Conservation (phyloP, 1,139 yeast species). For the Meyerozyma athensensis region DNA sequence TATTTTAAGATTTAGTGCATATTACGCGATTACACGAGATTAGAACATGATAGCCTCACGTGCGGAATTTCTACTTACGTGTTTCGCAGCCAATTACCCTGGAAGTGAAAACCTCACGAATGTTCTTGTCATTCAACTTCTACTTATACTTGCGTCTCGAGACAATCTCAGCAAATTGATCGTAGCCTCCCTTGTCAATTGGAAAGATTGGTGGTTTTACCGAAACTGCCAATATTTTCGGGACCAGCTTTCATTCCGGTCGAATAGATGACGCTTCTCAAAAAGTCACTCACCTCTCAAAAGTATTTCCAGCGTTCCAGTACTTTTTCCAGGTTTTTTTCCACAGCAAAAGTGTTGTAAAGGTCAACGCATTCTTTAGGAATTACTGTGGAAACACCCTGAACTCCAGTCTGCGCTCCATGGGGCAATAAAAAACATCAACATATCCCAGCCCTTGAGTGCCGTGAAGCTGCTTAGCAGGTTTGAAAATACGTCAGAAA, state of each 20-base stretch:
- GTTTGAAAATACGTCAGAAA: slow-evolving; percentile 13
- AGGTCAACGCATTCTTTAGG: slow-evolving; percentile 15
- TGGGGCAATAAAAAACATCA: slow-evolving; percentile 13
- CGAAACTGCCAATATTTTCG: slow-evolving; percentile 14
- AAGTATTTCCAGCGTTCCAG: slow-evolving; percentile 15
- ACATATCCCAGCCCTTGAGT: slow-evolving; percentile 15
- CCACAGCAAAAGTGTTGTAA: slow-evolving; percentile 11
- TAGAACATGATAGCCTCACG: no score
- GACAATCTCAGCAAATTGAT: slow-evolving; percentile 10
- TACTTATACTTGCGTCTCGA: slow-evolving; percentile 12
- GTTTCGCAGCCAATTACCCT: no score
- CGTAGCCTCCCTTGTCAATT: slow-evolving; percentile 9
- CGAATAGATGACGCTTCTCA: slow-evolving; percentile 12
- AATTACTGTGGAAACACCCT: slow-evolving; percentile 15
- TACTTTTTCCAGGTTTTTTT: slow-evolving; percentile 11
- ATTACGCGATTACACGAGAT: no score
- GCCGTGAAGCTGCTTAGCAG: slow-evolving; percentile 9
- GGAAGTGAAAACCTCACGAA: no score
- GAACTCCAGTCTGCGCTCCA: slow-evolving; percentile 13
- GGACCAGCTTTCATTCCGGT: slow-evolving; percentile 15
- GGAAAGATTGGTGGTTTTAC: slow-evolving; percentile 13
- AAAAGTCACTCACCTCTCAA: slow-evolving; percentile 13
- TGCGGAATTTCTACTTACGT: no score
- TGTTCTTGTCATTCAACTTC: no score
- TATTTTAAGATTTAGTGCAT: no score